Base-by-base conservation (phyloP, 148 eudicot species). In the Silene uniflora region DNA sequence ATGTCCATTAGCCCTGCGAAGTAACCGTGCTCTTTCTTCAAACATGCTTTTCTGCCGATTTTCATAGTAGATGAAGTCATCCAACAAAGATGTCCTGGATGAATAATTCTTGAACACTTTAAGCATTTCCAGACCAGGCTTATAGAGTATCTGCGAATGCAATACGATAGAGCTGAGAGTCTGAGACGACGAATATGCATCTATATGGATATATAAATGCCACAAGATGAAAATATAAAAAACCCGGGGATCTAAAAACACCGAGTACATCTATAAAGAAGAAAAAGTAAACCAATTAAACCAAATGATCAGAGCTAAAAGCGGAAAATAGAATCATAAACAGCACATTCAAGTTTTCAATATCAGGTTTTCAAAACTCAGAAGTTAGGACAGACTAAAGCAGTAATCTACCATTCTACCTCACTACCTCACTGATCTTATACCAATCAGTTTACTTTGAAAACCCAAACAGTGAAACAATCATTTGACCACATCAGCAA, bases 51-150 rank as follows among this genome's bases (percentile, higher is more conserved):
- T 91, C 86, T 95, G 97, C 16, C 98, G 89, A 64, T 90, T 86
- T 74, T 92, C 98, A 59, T 95, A 95, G 78, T 95, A 95, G 92
- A 90, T 84, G 77, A 95, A 92, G 77, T 95, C 98, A 76, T 95
- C 98, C 44, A 95, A 82, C 83, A 95, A 73, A 69, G 97, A 92
- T 46, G 98, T 90, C 87, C 84, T 95, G 23, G 85, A 71, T n/a
- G 84, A 29, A 77, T 83, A 83, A 83, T 86, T 84, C 78, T 88
- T 92, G 76, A 86, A 92, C 72, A 92, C 78, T 78, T 78, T 90
- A 73, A 95, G 88, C 97, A 95, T 95, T 81, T 95, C 98, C 69
- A 89, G 77, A 24, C 98, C 98, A 83, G 86, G 92, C 76, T 79
- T 90, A 63, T 73, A 84, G 80, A 81, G 75, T 81, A 95, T 87